These are phyloP conservation scores for Lophiotrema nucula DNA, from an alignment of 495 filamentous ascomycete genomes.

Conservation along the genomic window DNA sequence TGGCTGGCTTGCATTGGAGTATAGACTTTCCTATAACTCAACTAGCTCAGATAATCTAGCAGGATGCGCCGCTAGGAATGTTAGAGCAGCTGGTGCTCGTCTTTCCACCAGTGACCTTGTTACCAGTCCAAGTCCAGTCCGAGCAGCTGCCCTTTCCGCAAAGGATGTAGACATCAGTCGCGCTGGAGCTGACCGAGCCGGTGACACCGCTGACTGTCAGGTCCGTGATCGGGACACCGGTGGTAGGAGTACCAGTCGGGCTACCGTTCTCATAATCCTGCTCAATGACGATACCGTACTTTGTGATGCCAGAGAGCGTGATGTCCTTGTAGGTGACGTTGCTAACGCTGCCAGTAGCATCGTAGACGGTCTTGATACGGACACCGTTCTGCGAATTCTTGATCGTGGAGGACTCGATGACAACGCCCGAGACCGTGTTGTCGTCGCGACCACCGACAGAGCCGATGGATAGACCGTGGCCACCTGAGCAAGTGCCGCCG, in stretches of 20 bases:
- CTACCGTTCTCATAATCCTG: constrained; percentile 68
- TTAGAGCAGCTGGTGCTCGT: constrained; percentile 25
- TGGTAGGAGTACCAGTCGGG: constrained; percentile 60
- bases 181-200: constrained; percentile 50
- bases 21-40: too few species aligned
- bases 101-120: constrained; percentile 36
- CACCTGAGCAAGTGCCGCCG: constrained; percentile 32
- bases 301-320: constrained; percentile 55
- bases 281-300: constrained; percentile 66
- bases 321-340: constrained; percentile 62
- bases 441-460: constrained; percentile 61
- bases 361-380: constrained; percentile 64
- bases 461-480: constrained; percentile 57
- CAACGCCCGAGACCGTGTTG: constrained; percentile 60
- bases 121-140: constrained; percentile 35
- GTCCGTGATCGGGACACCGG: constrained; percentile 60
- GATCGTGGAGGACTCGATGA: constrained; percentile 53
- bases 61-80: constrained; percentile 30
- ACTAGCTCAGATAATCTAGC: too few species aligned
- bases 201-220: constrained; percentile 54
- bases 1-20: too few species aligned
- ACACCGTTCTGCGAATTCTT: constrained; percentile 58
- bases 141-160: constrained; percentile 36
- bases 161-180: constrained; percentile 52
- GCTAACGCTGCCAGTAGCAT: constrained; percentile 55